Evolutionary conservation across 768 basidiomycete genomes (phyloP), one percentile per base, ranked within the genome.

Genomic region (Hysterangium stoloniferum): DNA sequence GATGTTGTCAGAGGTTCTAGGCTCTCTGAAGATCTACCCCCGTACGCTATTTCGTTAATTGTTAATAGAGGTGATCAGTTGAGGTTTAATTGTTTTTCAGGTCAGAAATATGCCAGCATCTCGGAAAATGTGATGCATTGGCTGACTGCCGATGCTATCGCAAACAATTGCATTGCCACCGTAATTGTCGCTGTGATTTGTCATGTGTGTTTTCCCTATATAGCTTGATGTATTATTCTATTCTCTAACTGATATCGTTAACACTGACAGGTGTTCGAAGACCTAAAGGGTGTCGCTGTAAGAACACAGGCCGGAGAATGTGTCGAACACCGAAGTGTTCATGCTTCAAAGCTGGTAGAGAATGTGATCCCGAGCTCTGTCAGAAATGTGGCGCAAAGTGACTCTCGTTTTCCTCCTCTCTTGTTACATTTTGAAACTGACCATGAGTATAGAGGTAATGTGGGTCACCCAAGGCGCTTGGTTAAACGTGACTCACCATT

Each of bases 291-390:
- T 86, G 84, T 56, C 59, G 58, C 7, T 86, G 82, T 57, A 60
- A 62, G 8, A 55, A 59, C 32, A 34, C 20, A 6, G 17, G 61
- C 56, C 46, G 56, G 28, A 46, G 53, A 2, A 59, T 56, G 17
- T 77, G 69, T 63, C 61, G 59, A n/a, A 72, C 64, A 2, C 55
- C 59, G 12, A 64, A 63, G 4, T 87, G 85, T 56, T 70, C 73
- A 7, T 88, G 85, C 58, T 67, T 63, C 43, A 62, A 57, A 19
- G 66, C 70, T 0, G 58, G 66, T 7, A 69, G 78, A 31, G 86
- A 87, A 60, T 88, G 86, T 52, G 82, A 86, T 61, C 82, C 83
- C 2, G 78, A 79, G 31, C 52, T 84, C 7, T 88, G 86, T 54
- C 5, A 57, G 9, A 66, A 66, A 11, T 83, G 83, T 58, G 64